A percentile compares a stretch with the other conserved stretches of the same genome.
Conservation (phyloP, 2,329 filamentous ascomycete species). For the Exophiala lecanii-corni region DNA sequence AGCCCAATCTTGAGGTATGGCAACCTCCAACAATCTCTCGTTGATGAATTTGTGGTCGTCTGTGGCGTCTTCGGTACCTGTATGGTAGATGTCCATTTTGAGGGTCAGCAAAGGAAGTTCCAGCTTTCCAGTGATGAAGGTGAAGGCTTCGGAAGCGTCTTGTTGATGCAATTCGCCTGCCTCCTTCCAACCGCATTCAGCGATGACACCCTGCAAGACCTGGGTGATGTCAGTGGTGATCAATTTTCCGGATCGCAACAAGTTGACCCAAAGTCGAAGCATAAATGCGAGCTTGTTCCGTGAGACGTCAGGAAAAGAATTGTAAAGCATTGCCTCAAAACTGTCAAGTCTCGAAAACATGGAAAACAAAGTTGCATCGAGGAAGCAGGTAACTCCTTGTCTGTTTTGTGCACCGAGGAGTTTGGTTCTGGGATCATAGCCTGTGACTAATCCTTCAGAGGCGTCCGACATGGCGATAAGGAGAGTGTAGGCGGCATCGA, state of each 20-base stretch:
- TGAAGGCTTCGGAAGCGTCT: slow-evolving; percentile 92
- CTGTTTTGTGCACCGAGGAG: slow-evolving; percentile 86
- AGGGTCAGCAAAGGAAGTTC: slow-evolving; percentile 82
- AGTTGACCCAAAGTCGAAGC: slow-evolving; percentile 86
- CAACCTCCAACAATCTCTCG: slow-evolving; percentile 83
- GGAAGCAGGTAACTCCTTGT: slow-evolving; percentile 83
- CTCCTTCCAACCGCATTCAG: slow-evolving; percentile 83
- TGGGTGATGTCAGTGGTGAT: slow-evolving; percentile 84
- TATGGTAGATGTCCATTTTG: slow-evolving; percentile 92
- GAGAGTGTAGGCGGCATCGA: slow-evolving; percentile 70
- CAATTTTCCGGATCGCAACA: slow-evolving; percentile 77
- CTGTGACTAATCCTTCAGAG: slow-evolving; percentile 69
- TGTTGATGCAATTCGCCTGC: slow-evolving; percentile 76
- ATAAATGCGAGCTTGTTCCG: slow-evolving; percentile 71
- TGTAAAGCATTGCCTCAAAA: slow-evolving; percentile 88
- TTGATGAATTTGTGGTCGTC: slow-evolving; percentile 95
- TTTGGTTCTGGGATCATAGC: slow-evolving; percentile 65
- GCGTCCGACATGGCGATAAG: slow-evolving; percentile 76
- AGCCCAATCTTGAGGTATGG: slow-evolving; percentile 64
- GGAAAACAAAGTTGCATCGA: slow-evolving; percentile 85
- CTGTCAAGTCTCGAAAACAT: slow-evolving; percentile 90
- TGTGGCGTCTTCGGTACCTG: slow-evolving; percentile 72
- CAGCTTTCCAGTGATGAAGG: slow-evolving; percentile 85
- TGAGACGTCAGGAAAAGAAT: slow-evolving; percentile 67
- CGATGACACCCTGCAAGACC: slow-evolving; percentile 74